These are phyloP conservation scores for Aspergillus transmontanensis DNA, from an alignment of 2,329 filamentous ascomycete species.

Conservation along the genomic window DNA sequence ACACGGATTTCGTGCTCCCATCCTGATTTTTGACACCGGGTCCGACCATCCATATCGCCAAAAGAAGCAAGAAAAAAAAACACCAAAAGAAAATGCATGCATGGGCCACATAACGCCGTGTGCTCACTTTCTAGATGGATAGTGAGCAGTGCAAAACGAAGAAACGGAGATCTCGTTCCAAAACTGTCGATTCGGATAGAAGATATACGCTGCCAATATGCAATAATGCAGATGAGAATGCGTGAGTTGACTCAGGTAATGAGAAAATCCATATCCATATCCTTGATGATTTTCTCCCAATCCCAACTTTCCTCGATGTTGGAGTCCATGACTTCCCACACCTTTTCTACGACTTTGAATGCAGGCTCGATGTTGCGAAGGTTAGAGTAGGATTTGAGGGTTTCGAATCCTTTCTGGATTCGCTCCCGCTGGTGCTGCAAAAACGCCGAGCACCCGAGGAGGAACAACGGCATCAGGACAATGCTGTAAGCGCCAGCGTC, in stretches of 20 bases:
- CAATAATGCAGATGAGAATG: slow-evolving; percentile 8
- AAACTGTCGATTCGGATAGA: neutral
- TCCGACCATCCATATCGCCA: slow-evolving; percentile 3
- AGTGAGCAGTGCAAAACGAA: neutral
- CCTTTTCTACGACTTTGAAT: slow-evolving; percentile 56
- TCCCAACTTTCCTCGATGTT: slow-evolving; percentile 62
- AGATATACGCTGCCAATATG: neutral
- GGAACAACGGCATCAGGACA: slow-evolving; percentile 62
- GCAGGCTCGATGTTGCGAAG: slow-evolving; percentile 62
- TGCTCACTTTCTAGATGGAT: neutral
- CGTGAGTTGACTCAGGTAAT: slow-evolving; percentile 50
- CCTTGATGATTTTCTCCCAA: slow-evolving; percentile 63
- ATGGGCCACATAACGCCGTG: slow-evolving; percentile 11
- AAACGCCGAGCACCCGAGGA: slow-evolving; percentile 64
- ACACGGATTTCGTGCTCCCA: neutral
- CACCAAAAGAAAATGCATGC: slow-evolving; percentile 13
- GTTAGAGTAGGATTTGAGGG: slow-evolving; percentile 58
- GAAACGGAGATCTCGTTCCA: neutral
- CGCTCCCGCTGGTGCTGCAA: slow-evolving; percentile 57
- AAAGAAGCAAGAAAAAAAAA: slow-evolving; percentile 12
- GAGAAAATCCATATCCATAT: slow-evolving; percentile 63
- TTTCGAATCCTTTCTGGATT: slow-evolving; percentile 56
- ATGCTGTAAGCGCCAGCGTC: slow-evolving; percentile 61
- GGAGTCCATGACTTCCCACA: slow-evolving; percentile 64
- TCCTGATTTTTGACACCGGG: neutral